Conservation (phyloP, 2,329 filamentous ascomycete genomes). For the Curvularia sp. region DNA sequence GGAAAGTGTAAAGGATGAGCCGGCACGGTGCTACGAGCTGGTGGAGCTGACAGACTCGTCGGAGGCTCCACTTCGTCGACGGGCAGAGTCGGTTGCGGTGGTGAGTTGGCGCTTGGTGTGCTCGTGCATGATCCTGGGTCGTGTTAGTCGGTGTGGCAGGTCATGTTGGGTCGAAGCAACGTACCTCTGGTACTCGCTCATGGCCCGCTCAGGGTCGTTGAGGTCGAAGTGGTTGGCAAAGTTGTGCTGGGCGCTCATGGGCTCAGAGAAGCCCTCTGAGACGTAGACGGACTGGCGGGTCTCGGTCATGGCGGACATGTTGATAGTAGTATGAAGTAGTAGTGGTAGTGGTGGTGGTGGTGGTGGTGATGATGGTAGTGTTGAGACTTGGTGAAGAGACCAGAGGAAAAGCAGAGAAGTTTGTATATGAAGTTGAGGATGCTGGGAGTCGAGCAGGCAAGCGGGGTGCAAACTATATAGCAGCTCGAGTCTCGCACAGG, state of each 20-base stretch:
- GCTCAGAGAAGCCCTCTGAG: conserved; percentile 50
- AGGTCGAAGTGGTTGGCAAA: conserved; percentile 55
- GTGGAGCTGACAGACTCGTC: conserved; percentile 30
- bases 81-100: conserved; percentile 54
- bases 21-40: conserved; percentile 21
- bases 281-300: conserved; percentile 46
- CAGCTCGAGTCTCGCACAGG: conserved; percentile 15
- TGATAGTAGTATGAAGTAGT: too few species aligned
- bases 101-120: conserved; percentile 59
- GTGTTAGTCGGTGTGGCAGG: conserved; percentile 19
- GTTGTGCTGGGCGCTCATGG: conserved; percentile 52
- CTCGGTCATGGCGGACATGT: conserved; percentile 34
- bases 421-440: background rate
- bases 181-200: conserved; percentile 55
- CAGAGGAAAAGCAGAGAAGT: conserved; percentile 8
- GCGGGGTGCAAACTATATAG: conserved; percentile 39
- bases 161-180: conserved; percentile 11
- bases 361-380: too few species aligned
- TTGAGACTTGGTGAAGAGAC: background rate
- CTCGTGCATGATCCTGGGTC: conserved; percentile 56
- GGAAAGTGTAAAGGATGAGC: background rate
- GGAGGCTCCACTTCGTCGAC: conserved; percentile 44
- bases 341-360: too few species aligned
- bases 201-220: conserved; percentile 48
- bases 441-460: conserved; percentile 10